phyloP scores from a whole-genome alignment of 345 rosid genomes.

The Citropsis articulata region DNA sequence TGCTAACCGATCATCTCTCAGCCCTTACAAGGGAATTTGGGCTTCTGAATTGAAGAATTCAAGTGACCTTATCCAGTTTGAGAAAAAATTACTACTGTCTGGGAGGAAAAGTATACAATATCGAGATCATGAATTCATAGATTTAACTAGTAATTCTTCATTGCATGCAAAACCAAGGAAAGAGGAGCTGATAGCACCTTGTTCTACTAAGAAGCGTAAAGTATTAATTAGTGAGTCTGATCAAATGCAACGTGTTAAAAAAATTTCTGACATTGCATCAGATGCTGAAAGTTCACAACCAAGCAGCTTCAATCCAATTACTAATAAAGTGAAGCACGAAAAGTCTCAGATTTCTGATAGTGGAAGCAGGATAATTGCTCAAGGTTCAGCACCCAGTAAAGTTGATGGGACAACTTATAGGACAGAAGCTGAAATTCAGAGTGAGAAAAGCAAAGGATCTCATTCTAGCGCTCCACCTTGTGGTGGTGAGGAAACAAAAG shows the following conservation, averaged over 20 bases:
- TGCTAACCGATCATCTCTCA: conserved; percentile 69
- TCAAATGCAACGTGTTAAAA: conserved; percentile 12
- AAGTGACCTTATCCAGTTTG: conserved; percentile 25
- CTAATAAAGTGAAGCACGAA: conserved; percentile 34
- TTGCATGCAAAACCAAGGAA: conserved; percentile 28
- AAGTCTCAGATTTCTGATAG: conserved; percentile 19
- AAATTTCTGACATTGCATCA: conserved; percentile 13
- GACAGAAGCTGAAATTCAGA: conserved; percentile 14
- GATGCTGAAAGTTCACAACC: conserved; percentile 27
- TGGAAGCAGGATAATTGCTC: conserved; percentile 27
- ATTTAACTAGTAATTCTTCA: conserved; percentile 31
- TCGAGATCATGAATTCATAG: conserved; percentile 24
- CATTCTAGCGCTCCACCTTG: conserved; percentile 27
- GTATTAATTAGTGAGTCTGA: conserved; percentile 29
- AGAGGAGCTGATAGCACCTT: conserved; percentile 34
- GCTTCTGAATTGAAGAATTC: conserved; percentile 40
- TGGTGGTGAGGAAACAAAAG: conserved; percentile 56
- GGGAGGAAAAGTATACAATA: conserved; percentile 26
- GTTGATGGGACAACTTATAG: conserved; percentile 23
- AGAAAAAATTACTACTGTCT: conserved; percentile 25
- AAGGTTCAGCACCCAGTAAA: conserved; percentile 27
- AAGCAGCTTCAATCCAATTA: conserved; percentile 19
- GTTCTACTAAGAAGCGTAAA: conserved; percentile 59
- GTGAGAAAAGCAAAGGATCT: conserved; percentile 25
- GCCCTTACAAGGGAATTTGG: conserved; percentile 29